Base-by-base conservation (phyloP, 2,329 filamentous ascomycete genomes). In the Xylariales sp. region DNA sequence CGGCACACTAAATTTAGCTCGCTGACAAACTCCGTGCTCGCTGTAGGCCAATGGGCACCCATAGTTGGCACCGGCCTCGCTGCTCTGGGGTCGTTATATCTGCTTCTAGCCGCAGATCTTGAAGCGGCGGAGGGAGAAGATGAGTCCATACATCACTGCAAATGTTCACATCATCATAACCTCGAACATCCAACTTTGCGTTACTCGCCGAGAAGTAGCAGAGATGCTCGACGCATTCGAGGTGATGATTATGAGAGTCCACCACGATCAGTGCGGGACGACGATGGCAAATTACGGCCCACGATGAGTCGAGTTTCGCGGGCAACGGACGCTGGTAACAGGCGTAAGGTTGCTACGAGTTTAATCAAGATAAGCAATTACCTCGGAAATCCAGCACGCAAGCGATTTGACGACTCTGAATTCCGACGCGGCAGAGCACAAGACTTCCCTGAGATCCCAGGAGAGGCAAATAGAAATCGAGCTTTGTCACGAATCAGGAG, bases 31-130 rank as follows among this genome's bases (percentile, higher is more conserved):
- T 19, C 2, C 5, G 5, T 16, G 16, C 24, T 29, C 12, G 5
- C 8, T 7, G 3, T 40, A 74, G 71, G 75, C 25, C 76, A 82
- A 61, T 82, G 78, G 78, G 70, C 69, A 11, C 76, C 77, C 0
- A 72, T 82, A 7, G 73, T 74, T 16, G 80, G 75, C 31, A 80
- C 79, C 2, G 68, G 59, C 0, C 61, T 85, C 11, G 79, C 78
- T 3, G 66, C 73, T 1, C 38, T 81, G 0, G 78, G 80, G 0
- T 83, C 80, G 0, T 50, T 83, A 0, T 81, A 79, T 40, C 52
- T 82, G 8, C 57, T 75, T 4, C 51, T 78, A 0, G 67, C 66
- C 2, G 52, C 53, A 10, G 57, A 63, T 8, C 51, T 61, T 41
- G 51, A 51, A 1, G 47, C 40, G 8, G 51, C 51, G 10, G 48